Base-by-base conservation (phyloP, 2,329 filamentous ascomycete genomes). In the Ascochyta rabiei region DNA sequence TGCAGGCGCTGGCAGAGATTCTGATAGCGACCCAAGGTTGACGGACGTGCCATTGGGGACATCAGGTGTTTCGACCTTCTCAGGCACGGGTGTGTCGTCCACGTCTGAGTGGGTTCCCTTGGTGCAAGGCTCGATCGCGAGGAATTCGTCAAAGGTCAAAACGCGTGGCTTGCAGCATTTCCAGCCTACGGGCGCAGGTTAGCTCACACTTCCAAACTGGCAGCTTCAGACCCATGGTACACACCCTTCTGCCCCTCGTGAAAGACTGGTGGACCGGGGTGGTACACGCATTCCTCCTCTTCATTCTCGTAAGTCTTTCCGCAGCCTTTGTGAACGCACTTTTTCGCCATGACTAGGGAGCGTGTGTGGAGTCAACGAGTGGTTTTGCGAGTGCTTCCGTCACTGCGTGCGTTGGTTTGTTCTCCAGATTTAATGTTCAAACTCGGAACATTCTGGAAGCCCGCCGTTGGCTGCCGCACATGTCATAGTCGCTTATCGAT, bases 101-200 rank as follows among this genome's bases (percentile, higher is more conserved):
- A 95, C 89, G 12, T 91, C 92, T 55, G 90, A 95, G 80, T 99
- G 95, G 69, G 88, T 93, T 70, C 95, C 95, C 12, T 88, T 90
- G 23, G 95, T 96, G 82, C 95, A 99, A 33, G 95, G 93, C 44
- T 90, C 82, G 67, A 99, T 98, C 57, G 82, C 77, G 76, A 99
- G 90, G 82, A 99, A 99, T 79, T 99, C 95, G 78, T 99, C 95
- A 75, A 99, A 99, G 56, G 92, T 97, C 68, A 99, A 82, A 68
- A 98, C 92, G 70, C 95, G 89, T 53, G 93, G 89, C 79, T 97
- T 98, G 85, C 95, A 99, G 82, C 95, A 99, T 81, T 96, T 96
- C 93, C 95, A 98, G 72, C 95, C 93, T 97, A 69, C 18, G 19
- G n/a, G 16, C 4, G 15, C 5, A 26, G 13, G 46, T 66, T 31